Conservation (phyloP, 2,329 filamentous ascomycete species). For the Exophiala mesophila region DNA sequence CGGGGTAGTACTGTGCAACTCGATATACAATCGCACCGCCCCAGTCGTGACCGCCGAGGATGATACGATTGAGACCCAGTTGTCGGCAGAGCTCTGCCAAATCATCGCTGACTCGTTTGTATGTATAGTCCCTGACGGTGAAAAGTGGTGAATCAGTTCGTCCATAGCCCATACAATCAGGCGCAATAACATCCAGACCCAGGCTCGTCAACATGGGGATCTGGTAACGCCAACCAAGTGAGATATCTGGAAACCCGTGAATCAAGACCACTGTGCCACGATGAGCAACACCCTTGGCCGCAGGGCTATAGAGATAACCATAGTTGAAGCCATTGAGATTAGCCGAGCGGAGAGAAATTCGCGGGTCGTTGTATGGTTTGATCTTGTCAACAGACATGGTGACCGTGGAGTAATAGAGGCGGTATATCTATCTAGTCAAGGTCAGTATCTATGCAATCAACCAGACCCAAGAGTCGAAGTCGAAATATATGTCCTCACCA, state of each 20-base stretch:
- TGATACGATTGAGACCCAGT: conserved; percentile 54
- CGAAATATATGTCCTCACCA: no score
- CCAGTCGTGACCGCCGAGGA: conserved; percentile 91
- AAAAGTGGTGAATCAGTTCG: conserved; percentile 58
- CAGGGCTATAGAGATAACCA: conserved; percentile 53
- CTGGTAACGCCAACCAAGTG: conserved; percentile 84
- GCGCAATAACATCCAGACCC: conserved; percentile 72
- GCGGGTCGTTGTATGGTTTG: conserved; percentile 56
- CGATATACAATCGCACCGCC: conserved; percentile 75
- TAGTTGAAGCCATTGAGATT: conserved; percentile 67
- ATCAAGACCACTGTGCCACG: conserved; percentile 55
- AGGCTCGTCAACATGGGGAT: conserved; percentile 69
- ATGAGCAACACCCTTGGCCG: conserved; percentile 36
- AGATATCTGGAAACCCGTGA: conserved; percentile 79
- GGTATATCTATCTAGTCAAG: no score
- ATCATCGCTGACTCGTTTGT: conserved; percentile 69
- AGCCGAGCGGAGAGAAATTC: conserved; percentile 60
- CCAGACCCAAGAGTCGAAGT: no score
- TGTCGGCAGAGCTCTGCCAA: conserved; percentile 66
- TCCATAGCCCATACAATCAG: conserved; percentile 84
- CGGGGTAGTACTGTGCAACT: conserved; percentile 66
- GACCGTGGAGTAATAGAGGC: no score
- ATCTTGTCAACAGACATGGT: conserved; percentile 62
- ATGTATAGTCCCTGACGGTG: conserved; percentile 58
- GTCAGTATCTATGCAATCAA: no score